Evolutionary conservation across 2,329 filamentous ascomycete genomes (phyloP).

Genomic region (Fusarium humuli): DNA sequence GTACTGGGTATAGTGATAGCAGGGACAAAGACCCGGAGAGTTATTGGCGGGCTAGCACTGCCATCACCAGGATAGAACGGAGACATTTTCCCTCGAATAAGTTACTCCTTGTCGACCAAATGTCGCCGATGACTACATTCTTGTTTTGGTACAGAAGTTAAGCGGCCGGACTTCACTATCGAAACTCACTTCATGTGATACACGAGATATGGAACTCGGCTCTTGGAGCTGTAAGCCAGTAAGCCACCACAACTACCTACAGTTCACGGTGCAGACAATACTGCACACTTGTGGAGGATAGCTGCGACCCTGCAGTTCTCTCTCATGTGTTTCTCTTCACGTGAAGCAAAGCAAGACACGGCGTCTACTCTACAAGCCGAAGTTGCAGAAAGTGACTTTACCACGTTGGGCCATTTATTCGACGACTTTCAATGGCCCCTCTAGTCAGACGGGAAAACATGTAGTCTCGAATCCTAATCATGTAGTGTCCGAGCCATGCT

Average conservation of each 20-base stretch:
- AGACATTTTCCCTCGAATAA: slow-evolving; percentile 10
- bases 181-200: slow-evolving; percentile 3
- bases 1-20: slow-evolving; percentile 14
- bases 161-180: neutral
- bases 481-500: slow-evolving; percentile 11
- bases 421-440: neutral
- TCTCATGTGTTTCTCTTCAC: slow-evolving; percentile 14
- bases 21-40: slow-evolving; percentile 10
- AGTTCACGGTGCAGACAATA: neutral
- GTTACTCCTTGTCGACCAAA: neutral
- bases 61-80: slow-evolving; percentile 32
- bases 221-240: neutral
- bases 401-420: slow-evolving; percentile 4
- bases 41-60: slow-evolving; percentile 24
- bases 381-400: slow-evolving; percentile 2
- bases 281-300: slow-evolving; percentile 24
- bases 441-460: neutral
- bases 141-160: neutral
- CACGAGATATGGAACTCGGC: neutral
- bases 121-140: slow-evolving; percentile 16
- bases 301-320: slow-evolving; percentile 14
- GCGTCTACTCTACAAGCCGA: slow-evolving; percentile 1
- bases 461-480: neutral
- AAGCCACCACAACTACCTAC: slow-evolving; percentile 10
- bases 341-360: slow-evolving; percentile 32